Percentiles rank a stretch among this genome's conserved stretches.
These are phyloP conservation scores for Chrysoporthe puriensis DNA, from an alignment of 2,329 filamentous ascomycete genomes.

Conservation along the genomic window DNA sequence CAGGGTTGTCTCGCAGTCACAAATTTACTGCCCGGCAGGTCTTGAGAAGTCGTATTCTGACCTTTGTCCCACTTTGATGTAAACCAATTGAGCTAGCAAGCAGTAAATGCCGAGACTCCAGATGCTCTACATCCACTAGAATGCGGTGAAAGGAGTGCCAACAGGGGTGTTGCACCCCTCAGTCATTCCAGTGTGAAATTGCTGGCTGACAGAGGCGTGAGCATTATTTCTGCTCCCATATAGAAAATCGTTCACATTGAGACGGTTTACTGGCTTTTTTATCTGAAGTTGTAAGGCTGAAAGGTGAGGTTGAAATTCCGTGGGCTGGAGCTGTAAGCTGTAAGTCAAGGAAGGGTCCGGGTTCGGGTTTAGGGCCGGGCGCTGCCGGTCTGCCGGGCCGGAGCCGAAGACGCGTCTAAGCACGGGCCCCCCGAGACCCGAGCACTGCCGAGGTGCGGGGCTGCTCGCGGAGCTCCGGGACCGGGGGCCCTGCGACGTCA, in stretches of 20 bases:
- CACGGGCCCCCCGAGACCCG: constrained; percentile 4
- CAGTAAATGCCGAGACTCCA: too few relatives aligned
- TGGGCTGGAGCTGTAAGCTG: too few relatives aligned
- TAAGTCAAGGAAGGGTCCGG: neutral
- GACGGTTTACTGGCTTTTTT: too few relatives aligned
- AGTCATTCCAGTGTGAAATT: neutral
- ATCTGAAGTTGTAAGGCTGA: neutral
- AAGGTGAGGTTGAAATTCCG: neutral
- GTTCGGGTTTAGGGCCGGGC: constrained; percentile 12
- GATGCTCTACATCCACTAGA: too few relatives aligned
- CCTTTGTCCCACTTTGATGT: too few relatives aligned
- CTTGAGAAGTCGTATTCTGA: too few relatives aligned
- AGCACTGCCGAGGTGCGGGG: neutral
- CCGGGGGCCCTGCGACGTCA: constrained; percentile 1
- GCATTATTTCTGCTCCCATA: neutral
- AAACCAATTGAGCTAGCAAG: too few relatives aligned
- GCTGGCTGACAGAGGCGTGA: neutral
- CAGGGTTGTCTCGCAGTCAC: too few relatives aligned
- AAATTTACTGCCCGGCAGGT: too few relatives aligned
- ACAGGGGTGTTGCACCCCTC: neutral
- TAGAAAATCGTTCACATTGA: too few relatives aligned
- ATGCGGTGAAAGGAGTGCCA: too few relatives aligned
- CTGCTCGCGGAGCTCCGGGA: constrained; percentile 7
- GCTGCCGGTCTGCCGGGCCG: constrained; percentile 18
- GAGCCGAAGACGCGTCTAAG: constrained; percentile 11